Percentiles rank a stretch among this genome's conserved stretches.
Evolutionary conservation across 139 green algal species (phyloP).

Genomic region (Chara braunii): DNA sequence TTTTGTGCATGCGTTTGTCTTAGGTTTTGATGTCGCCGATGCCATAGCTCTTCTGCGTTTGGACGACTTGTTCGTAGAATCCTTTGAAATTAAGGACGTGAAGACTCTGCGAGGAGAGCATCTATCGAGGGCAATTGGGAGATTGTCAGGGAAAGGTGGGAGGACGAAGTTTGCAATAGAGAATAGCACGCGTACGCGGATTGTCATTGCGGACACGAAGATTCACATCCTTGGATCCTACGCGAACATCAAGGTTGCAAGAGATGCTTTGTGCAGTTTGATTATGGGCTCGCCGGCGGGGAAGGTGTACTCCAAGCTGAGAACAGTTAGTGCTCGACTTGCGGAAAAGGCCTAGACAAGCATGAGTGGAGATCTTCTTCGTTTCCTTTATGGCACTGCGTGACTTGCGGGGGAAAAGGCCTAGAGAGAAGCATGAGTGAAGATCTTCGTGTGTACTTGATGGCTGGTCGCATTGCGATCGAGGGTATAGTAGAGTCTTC

Average conservation of each 20-base stretch:
- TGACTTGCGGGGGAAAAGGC: too few species aligned
- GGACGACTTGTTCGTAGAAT: constrained; percentile 97
- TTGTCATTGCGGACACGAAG: constrained; percentile 92
- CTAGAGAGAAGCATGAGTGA: too few species aligned
- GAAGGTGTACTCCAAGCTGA: constrained; percentile 92
- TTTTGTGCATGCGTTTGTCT: constrained; percentile 93
- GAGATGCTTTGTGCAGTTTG: constrained; percentile 80
- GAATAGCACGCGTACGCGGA: constrained; percentile 90
- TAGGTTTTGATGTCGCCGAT: constrained; percentile 87
- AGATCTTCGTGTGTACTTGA: too few species aligned
- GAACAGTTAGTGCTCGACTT: constrained; percentile 37
- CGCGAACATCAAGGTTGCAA: constrained; percentile 52
- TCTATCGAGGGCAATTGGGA: constrained; percentile 82
- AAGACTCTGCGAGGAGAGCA: constrained; percentile 94
- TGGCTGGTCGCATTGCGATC: too few species aligned
- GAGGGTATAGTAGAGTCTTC: too few species aligned
- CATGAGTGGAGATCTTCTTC: too few species aligned
- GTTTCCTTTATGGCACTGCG: too few species aligned
- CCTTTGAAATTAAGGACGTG: constrained; percentile 89
- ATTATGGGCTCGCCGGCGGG: constrained; percentile 92
- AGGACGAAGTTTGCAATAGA: constrained; percentile 99
- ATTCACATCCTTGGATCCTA: constrained; percentile 96
- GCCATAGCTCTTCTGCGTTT: constrained; percentile 91
- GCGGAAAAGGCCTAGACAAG: too few species aligned
- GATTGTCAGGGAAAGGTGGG: constrained; percentile 86